Percentiles rank a stretch among this genome's conserved stretches.
Conservation (phyloP, 805 yeast genomes). For the Limtongia smithiae region DNA sequence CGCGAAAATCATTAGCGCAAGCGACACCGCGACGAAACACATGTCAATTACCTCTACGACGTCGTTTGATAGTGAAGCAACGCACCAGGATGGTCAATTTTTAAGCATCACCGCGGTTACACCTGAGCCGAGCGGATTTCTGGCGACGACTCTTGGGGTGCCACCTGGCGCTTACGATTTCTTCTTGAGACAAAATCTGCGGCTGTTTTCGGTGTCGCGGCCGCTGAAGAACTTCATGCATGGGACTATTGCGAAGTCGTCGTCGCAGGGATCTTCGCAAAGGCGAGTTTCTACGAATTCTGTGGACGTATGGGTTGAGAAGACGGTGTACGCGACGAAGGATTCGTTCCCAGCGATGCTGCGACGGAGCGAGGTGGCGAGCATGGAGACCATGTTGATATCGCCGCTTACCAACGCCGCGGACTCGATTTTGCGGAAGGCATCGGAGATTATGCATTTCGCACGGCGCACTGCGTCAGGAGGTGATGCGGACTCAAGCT, state of each 20-base stretch:
- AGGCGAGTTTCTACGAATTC: constrained; percentile 5
- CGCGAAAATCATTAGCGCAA: constrained; percentile 60
- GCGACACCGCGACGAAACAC: constrained; percentile 5
- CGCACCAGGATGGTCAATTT: constrained; percentile 54
- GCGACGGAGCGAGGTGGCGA: constrained; percentile 72
- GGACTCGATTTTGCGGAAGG: constrained; percentile 60
- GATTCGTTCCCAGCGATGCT: constrained; percentile 82
- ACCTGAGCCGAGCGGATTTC: constrained; percentile 61
- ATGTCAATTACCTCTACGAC: constrained; percentile 8
- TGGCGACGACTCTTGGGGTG: constrained; percentile 52
- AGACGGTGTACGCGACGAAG: constrained; percentile 69
- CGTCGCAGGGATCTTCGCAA: too few species aligned
- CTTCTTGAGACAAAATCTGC: constrained; percentile 69
- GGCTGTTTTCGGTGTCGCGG: constrained; percentile 63
- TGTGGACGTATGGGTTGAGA: constrained; percentile 83
- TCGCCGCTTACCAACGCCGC: constrained; percentile 87
- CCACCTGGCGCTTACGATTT: constrained; percentile 60
- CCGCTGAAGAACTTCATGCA: constrained; percentile 52
- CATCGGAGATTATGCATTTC: constrained; percentile 64
- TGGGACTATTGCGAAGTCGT: not conserved
- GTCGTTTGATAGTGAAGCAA: constrained; percentile 4
- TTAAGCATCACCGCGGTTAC: constrained; percentile 69
- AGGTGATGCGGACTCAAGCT: constrained; percentile 35
- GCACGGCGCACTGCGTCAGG: constrained; percentile 44
- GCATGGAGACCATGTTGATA: constrained; percentile 48